Conservation (phyloP, 2,329 filamentous ascomycete species). For the Venturia asperata region DNA sequence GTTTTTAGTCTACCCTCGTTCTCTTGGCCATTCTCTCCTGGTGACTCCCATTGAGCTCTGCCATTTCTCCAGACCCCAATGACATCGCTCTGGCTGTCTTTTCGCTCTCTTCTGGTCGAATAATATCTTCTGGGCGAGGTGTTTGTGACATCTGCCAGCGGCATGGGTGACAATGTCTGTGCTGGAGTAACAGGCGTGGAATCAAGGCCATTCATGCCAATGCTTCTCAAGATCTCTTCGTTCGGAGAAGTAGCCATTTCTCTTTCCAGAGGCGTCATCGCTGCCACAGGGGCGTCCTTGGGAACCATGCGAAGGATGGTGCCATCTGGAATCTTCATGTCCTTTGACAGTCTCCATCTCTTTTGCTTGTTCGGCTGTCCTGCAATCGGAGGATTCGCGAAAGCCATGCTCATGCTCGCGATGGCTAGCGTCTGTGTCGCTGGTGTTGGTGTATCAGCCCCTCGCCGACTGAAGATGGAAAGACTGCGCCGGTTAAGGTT, state of each 20-base stretch:
- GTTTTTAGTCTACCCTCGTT: not conserved
- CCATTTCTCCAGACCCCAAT: slow-evolving; percentile 42
- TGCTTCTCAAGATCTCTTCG: slow-evolving; percentile 34
- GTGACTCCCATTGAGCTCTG: slow-evolving; percentile 36
- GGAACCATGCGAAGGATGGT: slow-evolving; percentile 34
- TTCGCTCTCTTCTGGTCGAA: slow-evolving; percentile 5
- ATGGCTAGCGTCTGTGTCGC: slow-evolving; percentile 20
- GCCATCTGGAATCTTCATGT: slow-evolving; percentile 21
- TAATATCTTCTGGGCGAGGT: slow-evolving; percentile 20
- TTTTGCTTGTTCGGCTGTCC: slow-evolving; percentile 18
- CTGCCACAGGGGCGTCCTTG: slow-evolving; percentile 12
- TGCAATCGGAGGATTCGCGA: slow-evolving; percentile 16
- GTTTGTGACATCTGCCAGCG: slow-evolving; percentile 23
- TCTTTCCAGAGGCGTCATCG: slow-evolving; percentile 29
- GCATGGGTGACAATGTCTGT: slow-evolving; percentile 20
- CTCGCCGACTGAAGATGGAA: slow-evolving; percentile 51
- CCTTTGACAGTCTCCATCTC: slow-evolving; percentile 15
- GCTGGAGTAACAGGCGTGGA: slow-evolving; percentile 19
- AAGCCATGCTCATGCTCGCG: slow-evolving; percentile 19
- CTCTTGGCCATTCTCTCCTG: slow-evolving; percentile 21
- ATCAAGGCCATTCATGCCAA: slow-evolving; percentile 26
- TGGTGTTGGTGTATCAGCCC: slow-evolving; percentile 21
- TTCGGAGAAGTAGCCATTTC: slow-evolving; percentile 36
- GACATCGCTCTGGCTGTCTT: slow-evolving; percentile 20
- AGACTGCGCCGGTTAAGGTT: slow-evolving; percentile 38